phyloP scores from a whole-genome alignment of 139 green algal genomes.

The Asterochloris sp. region DNA sequence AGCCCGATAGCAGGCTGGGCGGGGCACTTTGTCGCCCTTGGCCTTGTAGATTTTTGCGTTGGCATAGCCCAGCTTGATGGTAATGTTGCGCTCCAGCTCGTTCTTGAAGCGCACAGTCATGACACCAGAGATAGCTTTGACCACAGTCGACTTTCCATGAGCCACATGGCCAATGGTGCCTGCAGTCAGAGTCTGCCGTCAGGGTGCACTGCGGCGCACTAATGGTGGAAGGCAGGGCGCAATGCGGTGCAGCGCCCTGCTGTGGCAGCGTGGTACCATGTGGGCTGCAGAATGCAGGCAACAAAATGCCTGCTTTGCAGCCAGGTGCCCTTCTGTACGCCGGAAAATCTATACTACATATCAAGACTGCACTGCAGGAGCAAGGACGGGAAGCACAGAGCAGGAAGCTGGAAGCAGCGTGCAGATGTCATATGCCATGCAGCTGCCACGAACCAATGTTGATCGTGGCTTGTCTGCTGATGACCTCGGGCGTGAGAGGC shows the following conservation, averaged over 20 bases:
- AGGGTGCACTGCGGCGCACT: not conserved
- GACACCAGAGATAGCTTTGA: constrained; percentile 99
- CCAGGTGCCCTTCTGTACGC: not conserved
- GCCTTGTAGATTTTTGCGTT: constrained; percentile 99
- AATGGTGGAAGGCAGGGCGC: not conserved
- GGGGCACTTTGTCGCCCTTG: constrained; percentile 40
- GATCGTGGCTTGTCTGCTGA: constrained; percentile 97
- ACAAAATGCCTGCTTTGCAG: not conserved
- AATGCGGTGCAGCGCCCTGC: not conserved
- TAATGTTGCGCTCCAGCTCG: constrained; percentile 99
- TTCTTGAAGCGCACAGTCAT: constrained; percentile 99
- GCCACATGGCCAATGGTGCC: constrained; percentile 99
- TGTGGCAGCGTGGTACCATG: not conserved
- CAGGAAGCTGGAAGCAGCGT: not conserved
- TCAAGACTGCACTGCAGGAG: not conserved
- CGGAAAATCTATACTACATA: not conserved
- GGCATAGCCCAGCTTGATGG: constrained; percentile 99
- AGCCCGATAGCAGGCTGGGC: constrained; percentile 35
- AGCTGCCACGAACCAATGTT: constrained; percentile 81
- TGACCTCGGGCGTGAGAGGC: constrained; percentile 96
- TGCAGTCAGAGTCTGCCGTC: constrained; percentile 32
- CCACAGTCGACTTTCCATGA: constrained; percentile 99
- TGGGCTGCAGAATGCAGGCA: not conserved
- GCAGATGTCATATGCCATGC: not conserved
- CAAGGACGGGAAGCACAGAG: not conserved